Evolutionary conservation across 768 basidiomycete species (phyloP).

Genomic region (Tricholoma sp.): DNA sequence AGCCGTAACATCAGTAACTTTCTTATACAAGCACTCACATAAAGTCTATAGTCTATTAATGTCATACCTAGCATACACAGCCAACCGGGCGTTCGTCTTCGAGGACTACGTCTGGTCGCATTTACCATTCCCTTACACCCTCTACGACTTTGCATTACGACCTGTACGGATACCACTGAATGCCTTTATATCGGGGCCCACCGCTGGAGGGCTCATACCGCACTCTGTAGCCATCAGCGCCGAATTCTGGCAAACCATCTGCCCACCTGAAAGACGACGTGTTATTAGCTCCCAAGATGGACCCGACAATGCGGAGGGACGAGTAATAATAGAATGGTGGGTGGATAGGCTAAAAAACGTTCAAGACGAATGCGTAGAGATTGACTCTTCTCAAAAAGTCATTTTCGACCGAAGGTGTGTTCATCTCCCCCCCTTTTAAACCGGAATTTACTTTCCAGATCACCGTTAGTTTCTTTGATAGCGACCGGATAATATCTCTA

Average conservation of each 20-base stretch:
- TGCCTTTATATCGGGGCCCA: conserved; percentile 52
- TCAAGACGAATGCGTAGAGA: conserved; percentile 37
- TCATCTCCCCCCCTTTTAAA: conserved; percentile 15
- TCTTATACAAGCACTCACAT: not conserved
- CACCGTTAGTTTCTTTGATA: conserved; percentile 47
- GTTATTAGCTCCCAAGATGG: conserved; percentile 30
- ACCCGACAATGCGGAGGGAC: conserved; percentile 35
- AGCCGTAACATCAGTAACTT: conserved; percentile 17
- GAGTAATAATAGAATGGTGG: conserved; percentile 48
- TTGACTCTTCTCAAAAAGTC: conserved; percentile 32
- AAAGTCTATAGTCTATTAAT: conserved; percentile 35
- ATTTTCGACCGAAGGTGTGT: conserved; percentile 50
- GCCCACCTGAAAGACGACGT: conserved; percentile 32
- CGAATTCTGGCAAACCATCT: conserved; percentile 45
- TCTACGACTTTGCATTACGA: conserved; percentile 50
- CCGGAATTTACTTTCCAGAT: conserved; percentile 31
- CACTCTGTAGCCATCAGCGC: conserved; percentile 37
- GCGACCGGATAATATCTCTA: conserved; percentile 36
- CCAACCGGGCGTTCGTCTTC: conserved; percentile 55
- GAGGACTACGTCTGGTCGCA: conserved; percentile 61
- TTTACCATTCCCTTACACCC: conserved; percentile 44
- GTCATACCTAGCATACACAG: conserved; percentile 45
- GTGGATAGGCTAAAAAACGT: conserved; percentile 28
- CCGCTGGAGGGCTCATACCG: conserved; percentile 42
- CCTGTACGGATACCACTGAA: conserved; percentile 51